phyloP scores from a whole-genome alignment of 2,329 filamentous ascomycete genomes.

The Onygenales sp. region DNA sequence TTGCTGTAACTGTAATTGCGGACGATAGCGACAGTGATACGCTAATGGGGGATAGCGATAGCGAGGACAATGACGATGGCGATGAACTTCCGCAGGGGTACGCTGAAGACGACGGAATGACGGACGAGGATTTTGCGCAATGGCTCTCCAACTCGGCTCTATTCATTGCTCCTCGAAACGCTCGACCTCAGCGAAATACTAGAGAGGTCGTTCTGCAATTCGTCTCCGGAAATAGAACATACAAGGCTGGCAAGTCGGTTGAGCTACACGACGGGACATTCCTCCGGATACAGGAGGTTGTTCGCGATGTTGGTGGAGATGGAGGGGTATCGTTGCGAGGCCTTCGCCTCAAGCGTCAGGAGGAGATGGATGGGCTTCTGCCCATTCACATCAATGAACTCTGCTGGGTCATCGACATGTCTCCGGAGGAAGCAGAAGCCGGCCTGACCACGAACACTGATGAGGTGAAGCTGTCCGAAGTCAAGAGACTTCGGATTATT shows the following conservation, averaged over 20 bases:
- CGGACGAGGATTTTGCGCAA: slow-evolving; percentile 17
- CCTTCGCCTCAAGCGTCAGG: slow-evolving; percentile 24
- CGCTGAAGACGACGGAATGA: slow-evolving; percentile 16
- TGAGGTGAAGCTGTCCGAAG: slow-evolving; percentile 31
- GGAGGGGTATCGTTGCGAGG: slow-evolving; percentile 27
- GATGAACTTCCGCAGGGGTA: slow-evolving; percentile 2
- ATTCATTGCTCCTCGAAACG: neutral
- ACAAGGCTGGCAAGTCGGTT: slow-evolving; percentile 22
- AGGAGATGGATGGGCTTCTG: slow-evolving; percentile 25
- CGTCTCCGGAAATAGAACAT: slow-evolving; percentile 13
- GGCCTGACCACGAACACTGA: slow-evolving; percentile 24
- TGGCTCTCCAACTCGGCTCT: slow-evolving; percentile 10
- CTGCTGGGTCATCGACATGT: slow-evolving; percentile 24
- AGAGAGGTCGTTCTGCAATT: slow-evolving; percentile 10
- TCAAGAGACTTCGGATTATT: slow-evolving; percentile 37
- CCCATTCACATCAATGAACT: slow-evolving; percentile 36
- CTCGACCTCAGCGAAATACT: neutral
- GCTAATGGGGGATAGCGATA: slow-evolving; percentile 1
- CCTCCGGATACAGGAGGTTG: slow-evolving; percentile 30
- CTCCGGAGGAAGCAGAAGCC: slow-evolving; percentile 3
- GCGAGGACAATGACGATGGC: neutral
- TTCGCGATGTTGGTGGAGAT: slow-evolving; percentile 11
- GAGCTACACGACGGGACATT: slow-evolving; percentile 32
- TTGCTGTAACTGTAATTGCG: neutral
- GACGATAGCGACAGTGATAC: neutral